Conservation (phyloP, 768 basidiomycete genomes). For the Russula compacta region DNA sequence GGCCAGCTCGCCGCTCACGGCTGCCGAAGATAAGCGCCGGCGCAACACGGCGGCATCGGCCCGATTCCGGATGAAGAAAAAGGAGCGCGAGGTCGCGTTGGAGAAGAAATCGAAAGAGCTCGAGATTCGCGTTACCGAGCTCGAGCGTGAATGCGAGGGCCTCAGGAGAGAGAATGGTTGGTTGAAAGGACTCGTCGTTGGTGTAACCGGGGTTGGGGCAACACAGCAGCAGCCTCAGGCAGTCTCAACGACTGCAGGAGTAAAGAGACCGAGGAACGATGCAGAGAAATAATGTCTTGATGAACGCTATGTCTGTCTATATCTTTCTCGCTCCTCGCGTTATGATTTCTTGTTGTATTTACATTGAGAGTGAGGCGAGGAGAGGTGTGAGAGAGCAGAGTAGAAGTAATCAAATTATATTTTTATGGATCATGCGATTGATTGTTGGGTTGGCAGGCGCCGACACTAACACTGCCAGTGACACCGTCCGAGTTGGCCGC, state of each 20-base stretch:
- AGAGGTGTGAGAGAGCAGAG: neutral
- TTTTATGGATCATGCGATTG: neutral
- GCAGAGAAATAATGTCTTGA: neutral
- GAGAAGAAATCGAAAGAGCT: conserved; percentile 82
- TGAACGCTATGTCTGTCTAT: neutral
- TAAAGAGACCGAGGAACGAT: conserved; percentile 21
- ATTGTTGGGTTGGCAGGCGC: neutral
- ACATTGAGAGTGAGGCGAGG: neutral
- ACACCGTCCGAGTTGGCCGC: neutral
- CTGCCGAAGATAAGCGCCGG: conserved; percentile 85
- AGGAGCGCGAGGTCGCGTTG: conserved; percentile 85
- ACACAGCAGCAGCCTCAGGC: conserved; percentile 19
- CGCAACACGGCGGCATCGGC: conserved; percentile 90
- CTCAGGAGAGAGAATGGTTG: conserved; percentile 86
- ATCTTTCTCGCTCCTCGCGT: too few species aligned
- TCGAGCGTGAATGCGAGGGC: conserved; percentile 88
- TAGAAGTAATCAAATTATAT: neutral
- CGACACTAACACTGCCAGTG: neutral
- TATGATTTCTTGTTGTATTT: neutral
- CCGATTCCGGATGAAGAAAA: conserved; percentile 92
- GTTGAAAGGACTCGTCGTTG: conserved; percentile 84
- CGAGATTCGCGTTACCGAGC: conserved; percentile 63
- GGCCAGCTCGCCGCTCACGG: conserved; percentile 31
- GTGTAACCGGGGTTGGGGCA: conserved; percentile 65
- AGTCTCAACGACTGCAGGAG: conserved; percentile 1